Evolutionary conservation across 176 grass and related monocot genomes (phyloP), one percentile per base, ranked within the genome.

Genomic region (Avena atlantica): DNA sequence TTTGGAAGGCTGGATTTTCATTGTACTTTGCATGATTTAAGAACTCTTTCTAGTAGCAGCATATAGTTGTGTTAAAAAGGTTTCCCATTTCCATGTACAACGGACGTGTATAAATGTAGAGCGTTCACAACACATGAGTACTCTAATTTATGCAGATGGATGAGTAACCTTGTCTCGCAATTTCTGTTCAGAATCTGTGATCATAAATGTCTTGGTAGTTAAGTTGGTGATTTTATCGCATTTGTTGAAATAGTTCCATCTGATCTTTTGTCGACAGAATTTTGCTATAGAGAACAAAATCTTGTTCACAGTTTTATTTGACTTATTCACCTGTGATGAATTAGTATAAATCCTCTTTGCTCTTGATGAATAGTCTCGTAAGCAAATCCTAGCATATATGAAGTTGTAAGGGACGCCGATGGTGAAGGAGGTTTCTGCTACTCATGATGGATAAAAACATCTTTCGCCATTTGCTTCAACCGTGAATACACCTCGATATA

Each of bases 41-140:
- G 44, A 74, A 47, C 14, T n/a, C 29, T 68, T n/a, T 13, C 67
- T 75, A 72, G 79, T 4, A 70, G 42, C 61, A 72, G 76, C 58
- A 60, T 20, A 40, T 53, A 70, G 12, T 48, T 29, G 11, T n/a
- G 48, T 68, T 76, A 51, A 55, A 81, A 3, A 65, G 23, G 45
- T 58, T 80, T 78, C 47, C 23, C 23, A 51, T 37, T 66, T 80
- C 67, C 37, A n/a, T 87, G 68, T 58, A 76, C 48, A 31, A 40
- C 3, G 24, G 2, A 59, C 29, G 67, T 80, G 48, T 75, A 56
- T 50, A 57, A 25, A 74, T 75, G 23, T 20, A 67, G n/a, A 90
- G 64, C 27, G 55, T 74, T 20, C n/a, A 9, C 15, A 24, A 24
- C 21, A 64, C 71, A 74, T 3, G 45, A 27, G 60, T 63, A 90